These are phyloP conservation scores for Aspergillus pseudoglaucus DNA, from an alignment of 2,329 filamentous ascomycete genomes.

Conservation along the genomic window DNA sequence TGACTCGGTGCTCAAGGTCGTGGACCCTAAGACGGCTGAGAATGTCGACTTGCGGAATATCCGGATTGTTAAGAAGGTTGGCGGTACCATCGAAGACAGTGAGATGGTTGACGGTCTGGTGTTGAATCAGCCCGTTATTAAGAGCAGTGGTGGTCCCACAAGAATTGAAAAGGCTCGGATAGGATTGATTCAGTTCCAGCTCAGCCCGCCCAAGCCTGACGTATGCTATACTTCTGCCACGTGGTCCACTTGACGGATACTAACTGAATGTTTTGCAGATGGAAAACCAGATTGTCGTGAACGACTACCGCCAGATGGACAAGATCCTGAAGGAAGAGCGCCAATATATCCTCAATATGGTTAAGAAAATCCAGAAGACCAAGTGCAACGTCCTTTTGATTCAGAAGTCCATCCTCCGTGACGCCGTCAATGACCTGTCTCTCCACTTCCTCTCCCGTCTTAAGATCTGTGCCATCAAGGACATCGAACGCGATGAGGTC, in stretches of 20 bases:
- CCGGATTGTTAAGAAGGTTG: constrained; percentile 93
- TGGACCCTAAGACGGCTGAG: constrained; percentile 89
- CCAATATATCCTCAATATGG: constrained; percentile 95
- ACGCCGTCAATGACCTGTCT: constrained; percentile 95
- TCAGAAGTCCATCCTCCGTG: constrained; percentile 95
- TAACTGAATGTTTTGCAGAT: constrained; percentile 53
- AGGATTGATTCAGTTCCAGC: constrained; percentile 95
- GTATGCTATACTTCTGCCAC: constrained; percentile 44
- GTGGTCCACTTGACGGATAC: not conserved
- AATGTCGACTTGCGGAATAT: constrained; percentile 98
- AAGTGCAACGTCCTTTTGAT: constrained; percentile 99
- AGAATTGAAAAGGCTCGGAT: constrained; percentile 97
- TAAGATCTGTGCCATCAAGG: constrained; percentile 91
- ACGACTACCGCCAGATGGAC: constrained; percentile 99
- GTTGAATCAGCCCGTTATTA: constrained; percentile 84
- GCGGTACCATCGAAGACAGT: constrained; percentile 96
- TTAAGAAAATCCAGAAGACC: constrained; percentile 99
- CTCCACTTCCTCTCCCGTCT: constrained; percentile 97
- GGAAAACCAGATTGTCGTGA: constrained; percentile 99
- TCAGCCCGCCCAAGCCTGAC: constrained; percentile 95
- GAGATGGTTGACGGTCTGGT: constrained; percentile 95
- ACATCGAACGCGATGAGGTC: constrained; percentile 96
- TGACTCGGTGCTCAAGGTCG: constrained; percentile 90
- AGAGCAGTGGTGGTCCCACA: constrained; percentile 82
- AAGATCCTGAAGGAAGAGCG: constrained; percentile 99